Base-by-base conservation (phyloP, 306 rosid genomes). In the Casuarina equisetifolia region DNA sequence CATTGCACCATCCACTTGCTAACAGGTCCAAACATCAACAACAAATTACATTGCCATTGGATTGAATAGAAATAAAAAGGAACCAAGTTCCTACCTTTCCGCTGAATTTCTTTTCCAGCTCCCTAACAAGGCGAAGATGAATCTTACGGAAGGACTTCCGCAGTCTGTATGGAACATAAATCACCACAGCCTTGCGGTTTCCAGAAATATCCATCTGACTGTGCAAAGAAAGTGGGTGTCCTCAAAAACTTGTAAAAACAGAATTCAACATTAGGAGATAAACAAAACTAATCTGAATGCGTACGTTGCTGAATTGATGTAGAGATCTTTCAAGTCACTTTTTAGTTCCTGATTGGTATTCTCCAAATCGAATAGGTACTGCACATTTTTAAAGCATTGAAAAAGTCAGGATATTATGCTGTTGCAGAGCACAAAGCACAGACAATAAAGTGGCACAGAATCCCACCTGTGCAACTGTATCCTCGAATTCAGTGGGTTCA, bases 281-380 rank as follows among this genome's bases (percentile, higher is more conserved):
- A 12, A 73, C 42, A 45, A 25, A 68, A 6, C 68, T 39, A 8
- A 61, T 57, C 9, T 19, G 19, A 62, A 73, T 16, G 38, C 92
- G 49, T 85, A 91, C 97, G 62, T 59, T 8, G 97, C 92, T 49
- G 92, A 83, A 61, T 81, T 89, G 1, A 91, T 88, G 77, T 85
- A 91, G 46, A 91, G 86, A 81, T 91, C 97, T 76, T 91, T 91
- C 74, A 89, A 75, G 74, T 91, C 92, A 81, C 97, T 88, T 71
- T 89, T 91, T 77, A 91, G 83, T 45, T 91, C 97, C 74, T 79
- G 88, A 75, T 85, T 89, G 44, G 94, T 89, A 74, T 91, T 91
- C 76, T 91, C 97, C 91, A 91, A 88, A 79, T 91, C 94, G 79
- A 91, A 91, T 0, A 91, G 76, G 53, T 86, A 70, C 97, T 91